Base-by-base conservation (phyloP, 805 yeast species). In the Schwanniomyces occidentalis region DNA sequence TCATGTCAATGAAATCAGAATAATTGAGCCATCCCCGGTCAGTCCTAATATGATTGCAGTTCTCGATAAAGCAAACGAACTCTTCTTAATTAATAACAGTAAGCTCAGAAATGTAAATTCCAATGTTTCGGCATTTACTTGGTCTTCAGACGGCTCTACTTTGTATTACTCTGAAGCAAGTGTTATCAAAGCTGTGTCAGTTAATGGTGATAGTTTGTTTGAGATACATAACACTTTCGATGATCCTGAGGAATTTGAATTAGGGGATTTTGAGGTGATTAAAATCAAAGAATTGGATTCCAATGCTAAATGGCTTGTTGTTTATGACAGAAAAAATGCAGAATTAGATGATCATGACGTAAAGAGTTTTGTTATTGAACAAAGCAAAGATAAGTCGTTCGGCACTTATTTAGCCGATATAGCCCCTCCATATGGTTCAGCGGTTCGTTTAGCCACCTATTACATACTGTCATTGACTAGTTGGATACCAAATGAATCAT, bases 371-470 rank as follows among this genome's bases (percentile, higher is more conserved):
- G 48, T 58, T 17, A 27, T 62, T 4, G 38, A 44, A n/a, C 27
- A 25, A 10, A 27, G 27, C 1, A 34, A 32, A 18, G 31, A 28
- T 9, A 31, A 30, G 4, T 6, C 8, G 1, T 32, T 38, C 36
- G 8, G 36, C 8, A 58, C 56, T 26, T 49, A 44, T 14, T 71
- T 65, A 40, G 45, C 70, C 4, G 81, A 72, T 40, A 63, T 69
- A 9, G 66, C 76, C 1, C 77, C 78, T 3, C 75, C 84, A 0
- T 79, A 67, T 45, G 79, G 81, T 2, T 58, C 71, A 0, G 61
- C 69, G 1, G 59, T 69, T 35, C 64, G 88, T 46, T 52, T 53
- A 25, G 69, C 76, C 2, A 48, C 69, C 2, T 67, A 69, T 29
- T 82, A 82, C 49, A 38, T 65, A 1, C 52, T 63, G 3, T 34